These are phyloP conservation scores for Candida alai DNA, from an alignment of 805 yeast genomes.

Conservation along the genomic window DNA sequence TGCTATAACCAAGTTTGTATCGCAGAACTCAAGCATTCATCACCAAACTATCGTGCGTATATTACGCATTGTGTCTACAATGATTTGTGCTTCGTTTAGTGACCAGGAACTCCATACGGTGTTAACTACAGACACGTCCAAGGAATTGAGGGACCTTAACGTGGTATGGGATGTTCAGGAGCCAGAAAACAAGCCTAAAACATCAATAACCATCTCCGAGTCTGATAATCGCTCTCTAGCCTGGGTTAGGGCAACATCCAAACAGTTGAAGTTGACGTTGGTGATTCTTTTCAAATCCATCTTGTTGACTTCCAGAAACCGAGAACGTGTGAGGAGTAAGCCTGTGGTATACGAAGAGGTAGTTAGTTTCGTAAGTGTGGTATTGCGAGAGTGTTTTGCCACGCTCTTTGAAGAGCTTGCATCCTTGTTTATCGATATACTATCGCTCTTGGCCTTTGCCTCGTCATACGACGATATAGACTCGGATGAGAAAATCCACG, in stretches of 20 bases:
- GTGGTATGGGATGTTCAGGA: constrained; percentile 8
- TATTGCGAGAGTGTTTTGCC: constrained; percentile 24
- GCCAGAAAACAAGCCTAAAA: background rate
- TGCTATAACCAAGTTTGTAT: constrained; percentile 24
- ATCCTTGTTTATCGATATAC: constrained; percentile 27
- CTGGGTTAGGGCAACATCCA: constrained; percentile 39
- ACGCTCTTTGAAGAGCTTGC: constrained; percentile 29
- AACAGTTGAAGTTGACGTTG: constrained; percentile 33
- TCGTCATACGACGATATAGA: constrained; percentile 5
- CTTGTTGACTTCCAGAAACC: constrained; percentile 17
- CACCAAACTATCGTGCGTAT: constrained; percentile 18
- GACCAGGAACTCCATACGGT: constrained; percentile 18
- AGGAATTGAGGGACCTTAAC: constrained; percentile 6
- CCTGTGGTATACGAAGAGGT: constrained; percentile 19
- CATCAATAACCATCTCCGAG: constrained; percentile 6
- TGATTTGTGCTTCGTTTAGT: constrained; percentile 28
- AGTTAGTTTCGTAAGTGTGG: constrained; percentile 18
- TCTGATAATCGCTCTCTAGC: constrained; percentile 14
- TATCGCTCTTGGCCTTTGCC: constrained; percentile 19
- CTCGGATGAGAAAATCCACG: constrained; percentile 1
- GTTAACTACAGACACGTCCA: constrained; percentile 2
- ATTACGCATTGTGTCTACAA: constrained; percentile 17
- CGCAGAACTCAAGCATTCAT: constrained; percentile 20
- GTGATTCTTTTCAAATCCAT: constrained; percentile 28
- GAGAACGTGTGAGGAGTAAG: constrained; percentile 21